Percentiles rank a stretch among this genome's conserved stretches.
Conservation (phyloP, 2,329 filamentous ascomycete genomes). For the Colletotrichum sublineola region DNA sequence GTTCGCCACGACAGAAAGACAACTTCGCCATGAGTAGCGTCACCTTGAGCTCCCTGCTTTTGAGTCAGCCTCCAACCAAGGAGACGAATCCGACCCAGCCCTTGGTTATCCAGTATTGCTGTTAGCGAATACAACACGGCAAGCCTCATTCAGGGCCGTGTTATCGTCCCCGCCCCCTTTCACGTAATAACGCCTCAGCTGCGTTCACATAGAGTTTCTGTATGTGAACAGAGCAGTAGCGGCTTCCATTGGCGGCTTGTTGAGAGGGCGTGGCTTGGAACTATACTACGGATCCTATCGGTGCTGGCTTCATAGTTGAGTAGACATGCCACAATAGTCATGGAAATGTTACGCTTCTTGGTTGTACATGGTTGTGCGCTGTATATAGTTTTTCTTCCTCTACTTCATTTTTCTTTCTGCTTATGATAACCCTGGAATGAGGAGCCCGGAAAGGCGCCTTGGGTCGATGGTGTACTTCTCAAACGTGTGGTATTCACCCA, state of each 20-base stretch:
- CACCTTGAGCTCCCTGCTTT: slow-evolving; percentile 47
- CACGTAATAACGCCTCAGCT: slow-evolving; percentile 45
- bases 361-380: not conserved
- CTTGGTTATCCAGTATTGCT: slow-evolving; percentile 45
- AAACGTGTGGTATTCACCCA: slow-evolving; percentile 13
- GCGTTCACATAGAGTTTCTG: slow-evolving; percentile 47
- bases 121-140: slow-evolving; percentile 45
- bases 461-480: slow-evolving; percentile 13
- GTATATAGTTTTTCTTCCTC: not conserved
- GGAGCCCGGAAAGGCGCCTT: slow-evolving; percentile 28
- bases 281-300: slow-evolving; percentile 28
- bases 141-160: slow-evolving; percentile 46
- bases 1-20: slow-evolving; percentile 57
- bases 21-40: slow-evolving; percentile 61
- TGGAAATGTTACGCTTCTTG: not conserved
- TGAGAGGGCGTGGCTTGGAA: slow-evolving; percentile 20
- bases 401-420: slow-evolving; percentile 16
- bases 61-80: slow-evolving; percentile 27
- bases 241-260: slow-evolving; percentile 46
- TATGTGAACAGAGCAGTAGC: slow-evolving; percentile 46
- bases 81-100: slow-evolving; percentile 15
- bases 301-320: slow-evolving; percentile 27
- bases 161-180: slow-evolving; percentile 43
- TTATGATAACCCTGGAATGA: slow-evolving; percentile 19
- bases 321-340: not conserved